These are phyloP conservation scores for Spiraea crenata DNA, from an alignment of 331 rosid genomes.

Conservation along the genomic window DNA sequence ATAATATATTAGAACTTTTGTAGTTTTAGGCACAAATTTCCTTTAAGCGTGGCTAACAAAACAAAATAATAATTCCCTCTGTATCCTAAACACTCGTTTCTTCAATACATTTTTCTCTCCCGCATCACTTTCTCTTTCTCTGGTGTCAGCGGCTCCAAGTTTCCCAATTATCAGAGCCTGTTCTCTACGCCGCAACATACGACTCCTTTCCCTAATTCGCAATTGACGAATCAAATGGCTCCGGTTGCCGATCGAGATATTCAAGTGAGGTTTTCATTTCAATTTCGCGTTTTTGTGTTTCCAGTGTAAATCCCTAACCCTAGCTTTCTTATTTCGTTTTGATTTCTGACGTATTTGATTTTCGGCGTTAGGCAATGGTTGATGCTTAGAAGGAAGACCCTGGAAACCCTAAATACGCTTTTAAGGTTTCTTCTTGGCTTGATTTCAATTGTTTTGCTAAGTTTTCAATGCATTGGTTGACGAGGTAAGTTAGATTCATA, in stretches of 20 bases:
- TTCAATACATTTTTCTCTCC: no score
- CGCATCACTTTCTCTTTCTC: no score
- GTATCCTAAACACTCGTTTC: no score
- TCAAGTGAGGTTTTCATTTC: constrained; percentile 51
- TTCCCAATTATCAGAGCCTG: constrained; percentile 44
- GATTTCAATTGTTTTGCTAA: background rate
- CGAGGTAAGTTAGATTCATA: no score
- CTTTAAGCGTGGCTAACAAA: no score
- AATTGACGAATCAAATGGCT: constrained; percentile 95
- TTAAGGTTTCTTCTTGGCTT: constrained; percentile 58
- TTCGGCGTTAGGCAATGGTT: constrained; percentile 53
- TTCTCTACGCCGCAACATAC: constrained; percentile 33
- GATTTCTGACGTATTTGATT: background rate
- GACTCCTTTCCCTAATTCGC: constrained; percentile 48
- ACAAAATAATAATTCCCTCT: no score
- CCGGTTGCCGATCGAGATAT: constrained; percentile 93
- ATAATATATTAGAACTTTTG: no score
- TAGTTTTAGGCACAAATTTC: no score
- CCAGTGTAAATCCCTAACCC: constrained; percentile 1
- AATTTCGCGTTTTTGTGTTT: background rate
- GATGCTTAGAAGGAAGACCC: constrained; percentile 86
- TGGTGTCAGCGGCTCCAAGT: constrained; percentile 42
- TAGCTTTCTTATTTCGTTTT: constrained; percentile 6
- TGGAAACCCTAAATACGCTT: constrained; percentile 86
- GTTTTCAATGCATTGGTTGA: constrained; percentile 5